Base-by-base conservation (phyloP, 2,329 filamentous ascomycete genomes). In the Drechslerella stenobrocha region DNA sequence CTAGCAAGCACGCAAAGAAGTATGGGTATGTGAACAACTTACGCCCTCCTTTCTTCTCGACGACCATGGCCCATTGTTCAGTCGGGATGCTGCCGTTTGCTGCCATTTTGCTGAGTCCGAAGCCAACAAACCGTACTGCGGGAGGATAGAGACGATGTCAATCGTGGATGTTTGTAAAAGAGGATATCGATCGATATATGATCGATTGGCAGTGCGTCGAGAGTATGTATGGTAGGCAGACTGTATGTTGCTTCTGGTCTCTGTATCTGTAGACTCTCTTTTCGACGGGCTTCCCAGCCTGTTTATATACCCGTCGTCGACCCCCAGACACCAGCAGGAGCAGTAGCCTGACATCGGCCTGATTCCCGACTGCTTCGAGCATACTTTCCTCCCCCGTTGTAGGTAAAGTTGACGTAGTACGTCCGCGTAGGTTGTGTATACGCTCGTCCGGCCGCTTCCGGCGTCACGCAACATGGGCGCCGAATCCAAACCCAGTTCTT, bases 21-120 rank as follows among this genome's bases (percentile, higher is more conserved):
- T 30, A 30, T 30, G 5, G 37, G 6, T n/a, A 34, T 20, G 45
- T 9, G 18, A 15, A 7, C 24, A 28, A 56, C 59, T 76, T 80
- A 80, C 86, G 83, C 58, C 85, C 86, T 72, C 88, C 90, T 60
- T 82, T 86, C 81, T 90, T 83, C 78, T 95, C 88, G 73, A 93
- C 81, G 73, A 97, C 89, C 78, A 93, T 88, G 52, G 92, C 92
- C 89, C 87, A 95, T 81, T 97, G 92, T 77, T 86, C 86, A 51
- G 82, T 83, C 64, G 92, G 92, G 74, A 96, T 83, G 58, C 84
- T 32, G 35, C 53, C 53, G 65, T 74, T 72, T 52, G 74, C 66
- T 57, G 79, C 74, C 79, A 81, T 82, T 52, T 24, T 75, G 74
- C 32, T 63, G 48, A 30, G 15, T 24, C 15, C 47, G 20, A 45